Base-by-base conservation (phyloP, 2,329 filamentous ascomycete species). In the Plenodomus lindquistii region DNA sequence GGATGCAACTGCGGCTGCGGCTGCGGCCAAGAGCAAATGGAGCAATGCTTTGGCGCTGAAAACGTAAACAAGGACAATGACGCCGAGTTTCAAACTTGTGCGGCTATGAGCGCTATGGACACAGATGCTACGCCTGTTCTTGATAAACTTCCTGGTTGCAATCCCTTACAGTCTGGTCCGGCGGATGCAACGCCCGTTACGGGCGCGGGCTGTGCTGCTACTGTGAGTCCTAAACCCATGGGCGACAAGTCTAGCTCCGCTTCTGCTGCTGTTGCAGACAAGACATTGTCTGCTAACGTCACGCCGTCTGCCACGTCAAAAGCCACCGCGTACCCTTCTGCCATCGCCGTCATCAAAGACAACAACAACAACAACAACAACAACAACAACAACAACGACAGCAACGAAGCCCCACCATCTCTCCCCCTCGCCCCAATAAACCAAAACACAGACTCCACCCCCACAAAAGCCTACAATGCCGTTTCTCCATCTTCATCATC, bases 1-100 rank as follows among this genome's bases (percentile, higher is more conserved):
- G 69, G 67, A 41, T 72, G 68, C 61, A 67, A 69, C 52, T 73
- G 70, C 49, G 70, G 70, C 20, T 72, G 70, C 22, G 70, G 68
- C 16, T 71, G 68, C 40, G 67, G 64, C 16, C 57, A 67, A 21
- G 57, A 63, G 10, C 53, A 71, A 54, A 67, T 73, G 61, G 65
- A 69, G 58, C 44, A 63, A 44, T 73, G 69, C 63, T 73, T 73
- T 43, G 68, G 69, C 17, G 50, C 59, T 5, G 64, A 56, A 16
- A 66, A 70, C 18, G 66, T 72, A 24, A 72, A 71, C 52, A 59
- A 68, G 13, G 60, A 70, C 20, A 43, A 42, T 38, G 67, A 70
- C 35, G 46, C 59, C 3, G 55, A 49, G 7, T 72, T 65, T 48
- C 43, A 62, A 20, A 48, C 52, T 19, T 73, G 70, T 55, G 44